These are phyloP conservation scores for Poterioochromonas sp. DNA, from an alignment of 352 stramenopile genomes.

Conservation along the genomic window DNA sequence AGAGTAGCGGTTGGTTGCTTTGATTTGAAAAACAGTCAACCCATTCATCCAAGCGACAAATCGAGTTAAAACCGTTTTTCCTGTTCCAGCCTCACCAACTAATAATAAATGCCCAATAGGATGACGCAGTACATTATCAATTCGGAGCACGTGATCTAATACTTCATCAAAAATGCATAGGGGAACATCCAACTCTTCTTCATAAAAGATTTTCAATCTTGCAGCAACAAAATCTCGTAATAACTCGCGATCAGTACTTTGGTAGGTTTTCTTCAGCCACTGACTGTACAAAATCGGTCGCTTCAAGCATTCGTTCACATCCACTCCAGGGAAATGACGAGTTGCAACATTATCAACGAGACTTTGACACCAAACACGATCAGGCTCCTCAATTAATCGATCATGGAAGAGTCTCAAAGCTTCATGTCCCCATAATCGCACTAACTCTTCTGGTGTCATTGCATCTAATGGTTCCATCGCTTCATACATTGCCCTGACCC, in stretches of 20 bases:
- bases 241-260: conserved; percentile 74
- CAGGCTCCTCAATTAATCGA: conserved; percentile 87
- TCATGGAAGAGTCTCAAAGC: conserved; percentile 97
- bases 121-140: conserved; percentile 93
- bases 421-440: conserved; percentile 97
- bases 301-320: neutral
- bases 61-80: conserved; percentile 97
- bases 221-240: conserved; percentile 91
- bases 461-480: conserved; percentile 83
- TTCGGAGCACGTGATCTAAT: conserved; percentile 95
- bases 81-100: conserved; percentile 93
- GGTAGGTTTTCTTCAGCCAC: conserved; percentile 96
- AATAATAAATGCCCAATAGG: conserved; percentile 95
- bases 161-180: conserved; percentile 99
- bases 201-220: conserved; percentile 95
- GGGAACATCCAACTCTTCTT: conserved; percentile 98
- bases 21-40: conserved; percentile 98
- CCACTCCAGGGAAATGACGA: conserved; percentile 21
- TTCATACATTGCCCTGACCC: conserved; percentile 97
- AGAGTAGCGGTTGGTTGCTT: conserved; percentile 94
- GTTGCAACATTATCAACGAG: neutral
- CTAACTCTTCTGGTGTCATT: conserved; percentile 80
- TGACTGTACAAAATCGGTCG: conserved; percentile 87
- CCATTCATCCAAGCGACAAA: conserved; percentile 99
- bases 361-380: conserved; percentile 77